These are phyloP conservation scores for Nicotiana attenuata DNA, from an alignment of 257 asterid species.

Conservation along the genomic window DNA sequence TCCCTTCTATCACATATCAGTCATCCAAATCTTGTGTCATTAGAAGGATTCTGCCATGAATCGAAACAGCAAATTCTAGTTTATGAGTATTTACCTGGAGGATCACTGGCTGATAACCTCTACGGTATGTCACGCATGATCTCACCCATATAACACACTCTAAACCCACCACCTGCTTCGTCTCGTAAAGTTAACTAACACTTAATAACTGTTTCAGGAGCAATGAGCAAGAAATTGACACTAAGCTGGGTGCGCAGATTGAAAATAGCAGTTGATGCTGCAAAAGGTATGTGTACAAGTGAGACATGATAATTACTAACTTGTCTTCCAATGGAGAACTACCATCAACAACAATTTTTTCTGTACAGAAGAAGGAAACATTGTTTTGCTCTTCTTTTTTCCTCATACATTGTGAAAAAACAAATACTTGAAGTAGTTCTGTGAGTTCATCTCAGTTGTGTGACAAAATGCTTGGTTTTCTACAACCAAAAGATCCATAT, in stretches of 20 bases:
- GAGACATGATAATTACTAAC: neutral
- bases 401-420: neutral
- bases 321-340: neutral
- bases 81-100: constrained; percentile 75
- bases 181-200: neutral
- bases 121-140: constrained; percentile 41
- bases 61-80: constrained; percentile 90
- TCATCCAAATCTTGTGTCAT: constrained; percentile 69
- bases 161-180: neutral
- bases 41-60: constrained; percentile 89
- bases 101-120: constrained; percentile 82
- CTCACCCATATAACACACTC: neutral
- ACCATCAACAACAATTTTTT: neutral
- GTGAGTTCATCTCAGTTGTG: neutral
- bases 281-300: constrained; percentile 51
- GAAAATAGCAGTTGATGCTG: constrained; percentile 91
- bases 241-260: constrained; percentile 88
- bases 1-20: constrained; percentile 70
- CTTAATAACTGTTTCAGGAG: constrained; percentile 42
- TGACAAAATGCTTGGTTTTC: neutral
- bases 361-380: neutral
- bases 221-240: constrained; percentile 56
- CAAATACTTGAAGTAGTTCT: neutral
- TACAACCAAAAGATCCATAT: neutral
- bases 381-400: neutral